These are phyloP conservation scores for Tricholoma sp. DNA, from an alignment of 768 basidiomycete genomes.

Conservation along the genomic window DNA sequence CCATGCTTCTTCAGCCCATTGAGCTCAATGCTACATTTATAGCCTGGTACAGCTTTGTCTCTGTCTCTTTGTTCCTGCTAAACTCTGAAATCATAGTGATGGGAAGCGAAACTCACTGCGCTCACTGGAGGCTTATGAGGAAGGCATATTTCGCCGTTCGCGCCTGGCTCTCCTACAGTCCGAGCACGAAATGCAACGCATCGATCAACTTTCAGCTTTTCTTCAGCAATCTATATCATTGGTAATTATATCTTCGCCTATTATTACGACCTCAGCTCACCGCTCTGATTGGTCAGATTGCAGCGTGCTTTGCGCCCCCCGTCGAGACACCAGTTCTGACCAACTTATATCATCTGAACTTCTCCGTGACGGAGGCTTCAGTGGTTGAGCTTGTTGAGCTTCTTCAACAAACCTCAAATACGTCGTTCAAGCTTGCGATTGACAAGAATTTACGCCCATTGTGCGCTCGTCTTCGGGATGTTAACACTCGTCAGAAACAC, in stretches of 20 bases:
- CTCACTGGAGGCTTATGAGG: constrained; percentile 33
- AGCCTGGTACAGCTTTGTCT: constrained; percentile 33
- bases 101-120: constrained; percentile 32
- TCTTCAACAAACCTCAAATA: constrained; percentile 27
- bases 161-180: constrained; percentile 35
- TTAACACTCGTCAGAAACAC: constrained; percentile 1
- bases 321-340: constrained; percentile 24
- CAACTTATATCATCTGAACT: constrained; percentile 11
- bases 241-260: constrained; percentile 25
- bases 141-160: constrained; percentile 31
- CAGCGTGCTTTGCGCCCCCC: constrained; percentile 38
- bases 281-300: constrained; percentile 27
- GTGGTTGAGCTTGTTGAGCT: constrained; percentile 22
- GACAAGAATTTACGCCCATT: constrained; percentile 23
- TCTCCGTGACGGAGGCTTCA: constrained; percentile 14
- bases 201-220: constrained; percentile 36
- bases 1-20: constrained; percentile 39
- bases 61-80: constrained; percentile 2
- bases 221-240: constrained; percentile 36
- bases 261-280: background rate
- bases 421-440: constrained; percentile 29
- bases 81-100: constrained; percentile 29
- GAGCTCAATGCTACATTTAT: constrained; percentile 31
- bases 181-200: constrained; percentile 29
- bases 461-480: constrained; percentile 12